Base-by-base conservation (phyloP, 495 filamentous ascomycete species). In the Xylaria longipes region DNA sequence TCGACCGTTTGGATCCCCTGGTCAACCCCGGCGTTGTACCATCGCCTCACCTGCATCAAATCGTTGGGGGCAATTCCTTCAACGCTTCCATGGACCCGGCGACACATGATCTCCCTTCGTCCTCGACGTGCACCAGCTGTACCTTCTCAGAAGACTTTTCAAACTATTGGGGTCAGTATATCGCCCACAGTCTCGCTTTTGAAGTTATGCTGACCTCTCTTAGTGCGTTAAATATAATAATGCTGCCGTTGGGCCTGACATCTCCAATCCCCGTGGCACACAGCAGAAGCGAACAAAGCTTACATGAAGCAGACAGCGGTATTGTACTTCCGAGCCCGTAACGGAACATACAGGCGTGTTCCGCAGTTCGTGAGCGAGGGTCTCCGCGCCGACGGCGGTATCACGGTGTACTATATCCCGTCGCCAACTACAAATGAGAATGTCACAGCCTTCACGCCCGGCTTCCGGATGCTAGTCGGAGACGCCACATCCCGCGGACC, bases 381-480 rank as follows among this genome's bases (percentile, higher is more conserved):
- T 22, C 73, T 78, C 37, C 70, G 68, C 5, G 80, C 80, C 62
- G 74, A 79, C 37, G 82, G 81, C 22, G 82, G 82, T 17, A 82
- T 82, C 69, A 84, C 82, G 15, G 79, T 84, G 7, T 84, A 84
- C 68, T 84, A 84, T 29, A 83, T 82, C 73, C 78, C 78, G 1
- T 69, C 81, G 15, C 66, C 77, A 25, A 73, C 73, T 58, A 35
- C 20, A 0, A 68, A 66, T 3, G 72, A 74, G 3, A 75, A 65
- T 41, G 85, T 92, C 33, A 79, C 84, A 11, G 85, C 91, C n/a
- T 93, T 93, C 80, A 90, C 87, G 2, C 80, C 83, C 15, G 89
- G 87, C 66, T 90, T 92, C 76, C 91, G 90, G 46, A 93, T 94
- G 89, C 70, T 94, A 20, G 85, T 90, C 60, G 92, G 92, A 43